phyloP scores from a whole-genome alignment of 73 alveolate species.

The Uronychia binucleata region DNA sequence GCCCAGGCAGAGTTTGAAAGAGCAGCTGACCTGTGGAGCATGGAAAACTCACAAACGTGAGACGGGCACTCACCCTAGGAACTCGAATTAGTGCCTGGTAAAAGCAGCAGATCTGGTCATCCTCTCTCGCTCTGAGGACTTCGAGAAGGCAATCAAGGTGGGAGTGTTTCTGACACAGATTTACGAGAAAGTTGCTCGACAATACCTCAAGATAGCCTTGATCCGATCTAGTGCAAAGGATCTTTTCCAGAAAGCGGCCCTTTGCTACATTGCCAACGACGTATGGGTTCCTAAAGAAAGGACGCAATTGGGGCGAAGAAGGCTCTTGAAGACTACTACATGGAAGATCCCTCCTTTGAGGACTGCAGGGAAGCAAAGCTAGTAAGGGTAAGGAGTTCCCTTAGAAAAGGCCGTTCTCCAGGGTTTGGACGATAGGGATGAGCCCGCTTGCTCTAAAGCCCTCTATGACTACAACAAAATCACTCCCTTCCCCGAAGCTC shows the following conservation, averaged over 20 bases:
- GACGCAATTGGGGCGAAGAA: slow-evolving; percentile 77
- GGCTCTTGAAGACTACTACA: slow-evolving; percentile 47
- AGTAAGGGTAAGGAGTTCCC: slow-evolving; percentile 9
- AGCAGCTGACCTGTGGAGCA: slow-evolving; percentile 70
- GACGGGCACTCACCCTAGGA: background rate
- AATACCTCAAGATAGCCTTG: slow-evolving; percentile 66
- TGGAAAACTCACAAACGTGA: slow-evolving; percentile 66
- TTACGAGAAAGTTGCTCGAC: slow-evolving; percentile 71
- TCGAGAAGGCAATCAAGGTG: background rate
- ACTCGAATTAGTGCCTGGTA: slow-evolving; percentile 54
- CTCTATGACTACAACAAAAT: background rate
- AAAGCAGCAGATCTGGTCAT: slow-evolving; percentile 75
- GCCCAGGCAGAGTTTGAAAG: slow-evolving; percentile 72
- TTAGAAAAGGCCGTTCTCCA: background rate
- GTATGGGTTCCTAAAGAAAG: background rate
- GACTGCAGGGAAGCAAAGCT: slow-evolving; percentile 74
- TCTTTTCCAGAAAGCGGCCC: slow-evolving; percentile 67
- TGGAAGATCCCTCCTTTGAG: slow-evolving; percentile 84
- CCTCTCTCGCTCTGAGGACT: slow-evolving; percentile 1
- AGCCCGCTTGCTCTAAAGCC: background rate
- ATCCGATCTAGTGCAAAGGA: slow-evolving; percentile 77
- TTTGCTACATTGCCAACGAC: slow-evolving; percentile 69
- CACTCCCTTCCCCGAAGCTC: background rate
- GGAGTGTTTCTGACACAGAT: background rate
- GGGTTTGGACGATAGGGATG: background rate